These are phyloP conservation scores for Terana coerulea DNA, from an alignment of 768 basidiomycete genomes.

Conservation along the genomic window DNA sequence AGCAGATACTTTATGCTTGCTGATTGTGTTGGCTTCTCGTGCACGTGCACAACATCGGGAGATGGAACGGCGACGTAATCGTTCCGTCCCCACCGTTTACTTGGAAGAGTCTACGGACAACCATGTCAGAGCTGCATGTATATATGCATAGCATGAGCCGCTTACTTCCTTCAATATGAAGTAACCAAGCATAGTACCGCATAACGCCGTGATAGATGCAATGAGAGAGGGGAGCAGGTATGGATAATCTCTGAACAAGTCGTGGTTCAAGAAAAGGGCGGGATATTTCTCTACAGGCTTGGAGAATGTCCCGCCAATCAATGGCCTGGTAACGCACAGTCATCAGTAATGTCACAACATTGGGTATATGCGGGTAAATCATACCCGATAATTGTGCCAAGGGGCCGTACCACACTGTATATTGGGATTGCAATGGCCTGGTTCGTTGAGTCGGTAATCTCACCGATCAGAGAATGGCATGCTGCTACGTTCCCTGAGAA, in stretches of 20 bases:
- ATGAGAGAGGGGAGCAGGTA: constrained; percentile 62
- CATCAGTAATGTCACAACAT: background rate
- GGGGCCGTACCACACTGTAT: constrained; percentile 54
- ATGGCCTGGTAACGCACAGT: constrained; percentile 39
- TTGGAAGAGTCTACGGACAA: constrained; percentile 43
- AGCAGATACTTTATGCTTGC: constrained; percentile 36
- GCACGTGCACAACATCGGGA: constrained; percentile 10
- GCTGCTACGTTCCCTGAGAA: constrained; percentile 63
- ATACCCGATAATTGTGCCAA: constrained; percentile 57
- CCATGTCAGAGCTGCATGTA: too few species aligned
- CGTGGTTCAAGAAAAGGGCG: constrained; percentile 34
- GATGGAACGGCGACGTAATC: constrained; percentile 25
- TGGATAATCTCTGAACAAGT: constrained; percentile 47
- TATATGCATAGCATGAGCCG: background rate
- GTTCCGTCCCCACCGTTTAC: constrained; percentile 31
- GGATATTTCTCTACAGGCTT: constrained; percentile 52
- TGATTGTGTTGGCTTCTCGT: constrained; percentile 22
- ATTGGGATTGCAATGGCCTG: constrained; percentile 56
- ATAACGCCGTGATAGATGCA: constrained; percentile 39
- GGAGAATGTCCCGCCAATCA: constrained; percentile 59
- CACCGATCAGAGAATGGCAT: constrained; percentile 57
- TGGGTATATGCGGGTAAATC: constrained; percentile 14
- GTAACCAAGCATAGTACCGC: constrained; percentile 40
- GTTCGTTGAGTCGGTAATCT: constrained; percentile 62
- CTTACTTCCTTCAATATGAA: constrained; percentile 54